Percentiles rank a stretch among this genome's conserved stretches.
Evolutionary conservation across 2,329 filamentous ascomycete species (phyloP).

Genomic region (Truncatella angustata): DNA sequence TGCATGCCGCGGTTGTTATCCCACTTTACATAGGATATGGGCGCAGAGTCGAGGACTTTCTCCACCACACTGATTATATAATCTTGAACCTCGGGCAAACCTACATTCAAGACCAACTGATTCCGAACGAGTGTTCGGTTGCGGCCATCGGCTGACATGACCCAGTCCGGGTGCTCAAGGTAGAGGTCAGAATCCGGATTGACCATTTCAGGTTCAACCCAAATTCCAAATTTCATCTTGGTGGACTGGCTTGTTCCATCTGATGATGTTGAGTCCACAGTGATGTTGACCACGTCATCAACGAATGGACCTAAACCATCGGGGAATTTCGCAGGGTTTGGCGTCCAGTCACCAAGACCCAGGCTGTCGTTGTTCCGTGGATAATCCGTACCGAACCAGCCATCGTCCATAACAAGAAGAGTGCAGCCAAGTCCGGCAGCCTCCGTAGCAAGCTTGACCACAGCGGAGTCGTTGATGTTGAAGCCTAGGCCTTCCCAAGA

Average conservation of each 20-base stretch:
- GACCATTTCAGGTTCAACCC: slow-evolving; percentile 69
- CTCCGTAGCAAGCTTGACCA: slow-evolving; percentile 54
- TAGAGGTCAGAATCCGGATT: slow-evolving; percentile 62
- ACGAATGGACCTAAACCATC: slow-evolving; percentile 53
- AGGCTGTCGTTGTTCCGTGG: slow-evolving; percentile 56
- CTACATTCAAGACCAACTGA: slow-evolving; percentile 62
- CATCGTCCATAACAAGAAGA: slow-evolving; percentile 65
- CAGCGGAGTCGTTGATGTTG: slow-evolving; percentile 53
- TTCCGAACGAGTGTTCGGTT: slow-evolving; percentile 53
- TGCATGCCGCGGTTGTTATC: slow-evolving; percentile 67
- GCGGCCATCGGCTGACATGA: slow-evolving; percentile 54
- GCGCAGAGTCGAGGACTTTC: slow-evolving; percentile 49
- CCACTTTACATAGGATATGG: slow-evolving; percentile 65
- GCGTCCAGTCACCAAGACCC: slow-evolving; percentile 63
- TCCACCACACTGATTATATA: slow-evolving; percentile 58
- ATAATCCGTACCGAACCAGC: slow-evolving; percentile 65
- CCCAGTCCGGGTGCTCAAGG: slow-evolving; percentile 62
- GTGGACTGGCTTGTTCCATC: slow-evolving; percentile 37
- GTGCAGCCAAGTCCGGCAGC: slow-evolving; percentile 59
- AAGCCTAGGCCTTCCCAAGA: slow-evolving; percentile 65
- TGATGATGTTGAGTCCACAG: slow-evolving; percentile 23
- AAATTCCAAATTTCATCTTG: slow-evolving; percentile 60
- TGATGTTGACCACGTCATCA: slow-evolving; percentile 46
- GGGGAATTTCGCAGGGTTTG: slow-evolving; percentile 58
- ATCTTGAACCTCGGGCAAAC: slow-evolving; percentile 59